phyloP scores from a whole-genome alignment of 1,284 basidiomycete genomes.

The Malassezia caprae region DNA sequence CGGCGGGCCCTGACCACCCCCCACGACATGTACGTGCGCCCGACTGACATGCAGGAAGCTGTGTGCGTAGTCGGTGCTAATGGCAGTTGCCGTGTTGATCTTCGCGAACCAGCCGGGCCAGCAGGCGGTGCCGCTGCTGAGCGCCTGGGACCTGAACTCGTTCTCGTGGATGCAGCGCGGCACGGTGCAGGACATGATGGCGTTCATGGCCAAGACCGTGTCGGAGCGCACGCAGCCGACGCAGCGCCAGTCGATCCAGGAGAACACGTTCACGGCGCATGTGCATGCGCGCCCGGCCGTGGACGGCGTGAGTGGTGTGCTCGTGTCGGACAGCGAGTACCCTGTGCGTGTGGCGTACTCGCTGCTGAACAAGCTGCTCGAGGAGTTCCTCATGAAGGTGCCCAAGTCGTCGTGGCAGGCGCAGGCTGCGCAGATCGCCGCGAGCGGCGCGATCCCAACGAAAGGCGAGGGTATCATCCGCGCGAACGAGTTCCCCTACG shows the following conservation, averaged over 20 bases:
- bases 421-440: slow-evolving; percentile 35
- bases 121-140: slow-evolving; percentile 57
- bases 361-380: slow-evolving; percentile 81
- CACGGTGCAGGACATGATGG: slow-evolving; percentile 48
- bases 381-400: slow-evolving; percentile 77
- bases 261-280: slow-evolving; percentile 88
- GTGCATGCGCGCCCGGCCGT: slow-evolving; percentile 57
- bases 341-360: slow-evolving; percentile 93
- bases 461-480: slow-evolving; percentile 41
- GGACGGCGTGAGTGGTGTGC: slow-evolving; percentile 58
- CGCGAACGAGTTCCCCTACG: slow-evolving; percentile 51
- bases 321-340: slow-evolving; percentile 92
- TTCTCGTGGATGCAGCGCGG: slow-evolving; percentile 87
- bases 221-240: slow-evolving; percentile 67
- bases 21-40: slow-evolving; percentile 2
- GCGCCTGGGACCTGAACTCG: slow-evolving; percentile 71
- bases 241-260: slow-evolving; percentile 75
- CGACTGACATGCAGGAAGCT: slow-evolving; percentile 16
- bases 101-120: slow-evolving; percentile 43
- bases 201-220: slow-evolving; percentile 58
- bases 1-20: neutral
- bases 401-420: slow-evolving; percentile 57
- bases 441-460: slow-evolving; percentile 29
- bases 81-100: slow-evolving; percentile 30
- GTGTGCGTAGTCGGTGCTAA: slow-evolving; percentile 10